These are phyloP conservation scores for Boletus patriciae DNA, from an alignment of 768 basidiomycete species.

Conservation along the genomic window DNA sequence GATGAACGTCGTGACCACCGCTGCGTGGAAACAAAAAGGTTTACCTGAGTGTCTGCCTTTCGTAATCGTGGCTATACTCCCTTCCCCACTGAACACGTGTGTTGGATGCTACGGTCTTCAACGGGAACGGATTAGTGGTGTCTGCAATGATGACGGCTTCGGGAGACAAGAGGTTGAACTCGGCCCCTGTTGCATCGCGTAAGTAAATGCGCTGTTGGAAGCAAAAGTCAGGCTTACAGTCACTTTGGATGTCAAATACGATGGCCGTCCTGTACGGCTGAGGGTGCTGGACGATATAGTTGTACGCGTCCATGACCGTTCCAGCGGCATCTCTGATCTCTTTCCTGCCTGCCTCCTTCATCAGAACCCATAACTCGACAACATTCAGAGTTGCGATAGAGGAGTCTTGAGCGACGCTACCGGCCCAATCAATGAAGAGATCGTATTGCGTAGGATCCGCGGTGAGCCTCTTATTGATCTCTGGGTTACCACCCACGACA, in stretches of 20 bases:
- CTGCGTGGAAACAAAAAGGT: neutral
- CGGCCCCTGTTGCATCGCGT: neutral
- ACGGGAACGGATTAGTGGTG: neutral
- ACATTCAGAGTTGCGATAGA: constrained; percentile 1
- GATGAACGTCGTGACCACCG: neutral
- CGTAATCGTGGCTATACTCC: neutral
- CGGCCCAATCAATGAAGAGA: constrained; percentile 1
- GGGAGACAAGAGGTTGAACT: constrained; percentile 14
- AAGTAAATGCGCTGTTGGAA: neutral
- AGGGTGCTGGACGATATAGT: constrained; percentile 1
- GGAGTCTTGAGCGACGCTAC: neutral
- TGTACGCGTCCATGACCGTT: constrained; percentile 6
- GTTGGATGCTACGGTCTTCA: neutral
- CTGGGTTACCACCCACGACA: constrained; percentile 1
- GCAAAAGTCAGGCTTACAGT: neutral
- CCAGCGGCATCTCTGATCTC: neutral
- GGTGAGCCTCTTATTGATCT: neutral
- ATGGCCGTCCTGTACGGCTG: neutral
- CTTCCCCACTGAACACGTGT: constrained; percentile 2
- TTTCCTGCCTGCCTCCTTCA: neutral
- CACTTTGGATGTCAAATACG: constrained; percentile 8
- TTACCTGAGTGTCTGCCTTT: constrained; percentile 5
- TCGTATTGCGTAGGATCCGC: constrained; percentile 6
- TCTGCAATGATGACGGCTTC: neutral
- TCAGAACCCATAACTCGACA: constrained; percentile 5